A percentile compares a stretch with the other conserved stretches of the same genome.
Evolutionary conservation across 352 stramenopile species (phyloP).

Genomic region (Globisporangium takayamanum): DNA sequence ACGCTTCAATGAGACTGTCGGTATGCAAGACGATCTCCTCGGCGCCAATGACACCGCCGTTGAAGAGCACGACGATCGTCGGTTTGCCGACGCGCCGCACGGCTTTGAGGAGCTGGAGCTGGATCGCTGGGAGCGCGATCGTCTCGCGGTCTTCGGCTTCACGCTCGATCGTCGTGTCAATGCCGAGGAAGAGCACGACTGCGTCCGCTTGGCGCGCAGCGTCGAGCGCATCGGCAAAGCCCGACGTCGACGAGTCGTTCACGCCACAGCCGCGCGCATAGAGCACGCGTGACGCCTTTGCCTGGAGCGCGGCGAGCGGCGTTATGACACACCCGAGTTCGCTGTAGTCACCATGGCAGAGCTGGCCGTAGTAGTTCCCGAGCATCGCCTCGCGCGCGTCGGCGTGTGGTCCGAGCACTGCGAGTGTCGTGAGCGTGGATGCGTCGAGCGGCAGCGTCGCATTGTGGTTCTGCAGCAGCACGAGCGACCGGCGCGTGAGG

Average conservation of each 20-base stretch:
- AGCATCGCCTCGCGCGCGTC: conserved; percentile 47
- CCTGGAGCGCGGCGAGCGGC: conserved; percentile 56
- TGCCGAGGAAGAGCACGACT: conserved; percentile 78
- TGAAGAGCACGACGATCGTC: conserved; percentile 84
- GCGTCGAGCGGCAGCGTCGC: conserved; percentile 54
- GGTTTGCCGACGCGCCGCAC: conserved; percentile 53
- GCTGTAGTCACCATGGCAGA: conserved; percentile 70
- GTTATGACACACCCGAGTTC: conserved; percentile 64
- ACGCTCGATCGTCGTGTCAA: conserved; percentile 74
- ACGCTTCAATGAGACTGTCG: conserved; percentile 65
- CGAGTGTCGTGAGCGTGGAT: conserved; percentile 27
- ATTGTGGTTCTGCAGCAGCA: conserved; percentile 90
- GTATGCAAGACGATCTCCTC: conserved; percentile 66
- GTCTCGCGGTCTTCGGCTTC: conserved; percentile 71
- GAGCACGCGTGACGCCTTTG: conserved; percentile 31
- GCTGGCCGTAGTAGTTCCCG: conserved; percentile 85
- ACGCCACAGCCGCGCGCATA: conserved; percentile 42
- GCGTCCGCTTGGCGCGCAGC: conserved; percentile 31
- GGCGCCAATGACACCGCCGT: conserved; percentile 77
- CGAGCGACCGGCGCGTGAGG: conserved; percentile 82
- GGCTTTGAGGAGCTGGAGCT: conserved; percentile 67
- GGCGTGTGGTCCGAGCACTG: conserved; percentile 81
- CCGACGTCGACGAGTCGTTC: conserved; percentile 53
- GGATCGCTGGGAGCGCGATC: conserved; percentile 61
- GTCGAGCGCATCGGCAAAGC: conserved; percentile 44